These are phyloP conservation scores for Diospyros kaki DNA, from an alignment of 148 eudicot species.

Conservation along the genomic window DNA sequence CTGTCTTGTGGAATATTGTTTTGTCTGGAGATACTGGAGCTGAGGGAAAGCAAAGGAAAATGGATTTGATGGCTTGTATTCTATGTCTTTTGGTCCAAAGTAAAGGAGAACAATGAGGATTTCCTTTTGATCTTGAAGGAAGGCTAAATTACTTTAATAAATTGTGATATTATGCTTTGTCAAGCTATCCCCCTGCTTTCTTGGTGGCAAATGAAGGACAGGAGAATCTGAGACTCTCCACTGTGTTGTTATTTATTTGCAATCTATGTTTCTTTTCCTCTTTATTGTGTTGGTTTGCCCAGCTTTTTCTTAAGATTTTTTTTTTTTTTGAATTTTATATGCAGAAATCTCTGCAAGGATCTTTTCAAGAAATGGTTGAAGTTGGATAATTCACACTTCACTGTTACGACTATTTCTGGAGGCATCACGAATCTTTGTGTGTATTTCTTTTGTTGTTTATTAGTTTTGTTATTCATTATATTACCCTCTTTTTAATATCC, in stretches of 20 bases:
- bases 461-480: background rate
- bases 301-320: constrained; percentile 6
- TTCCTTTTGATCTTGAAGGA: too few species aligned
- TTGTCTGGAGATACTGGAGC: too few species aligned
- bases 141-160: too few species aligned
- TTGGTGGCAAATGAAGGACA: background rate
- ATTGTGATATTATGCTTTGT: too few species aligned
- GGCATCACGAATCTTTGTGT: constrained; percentile 90
- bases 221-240: background rate
- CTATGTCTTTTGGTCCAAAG: too few species aligned
- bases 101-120: too few species aligned
- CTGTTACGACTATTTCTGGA: constrained; percentile 67
- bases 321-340: constrained; percentile 17
- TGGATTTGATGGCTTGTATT: too few species aligned
- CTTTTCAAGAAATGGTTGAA: constrained; percentile 78
- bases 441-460: constrained; percentile 21
- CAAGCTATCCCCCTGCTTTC: too few species aligned
- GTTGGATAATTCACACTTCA: constrained; percentile 59
- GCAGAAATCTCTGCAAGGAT: constrained; percentile 83
- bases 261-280: background rate
- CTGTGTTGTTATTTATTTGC: background rate
- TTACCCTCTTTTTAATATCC: background rate
- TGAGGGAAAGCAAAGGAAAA: too few species aligned
- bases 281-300: background rate
- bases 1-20: too few species aligned